These are phyloP conservation scores for Eucalyptus melliodora DNA, from an alignment of 345 rosid species.

Conservation along the genomic window DNA sequence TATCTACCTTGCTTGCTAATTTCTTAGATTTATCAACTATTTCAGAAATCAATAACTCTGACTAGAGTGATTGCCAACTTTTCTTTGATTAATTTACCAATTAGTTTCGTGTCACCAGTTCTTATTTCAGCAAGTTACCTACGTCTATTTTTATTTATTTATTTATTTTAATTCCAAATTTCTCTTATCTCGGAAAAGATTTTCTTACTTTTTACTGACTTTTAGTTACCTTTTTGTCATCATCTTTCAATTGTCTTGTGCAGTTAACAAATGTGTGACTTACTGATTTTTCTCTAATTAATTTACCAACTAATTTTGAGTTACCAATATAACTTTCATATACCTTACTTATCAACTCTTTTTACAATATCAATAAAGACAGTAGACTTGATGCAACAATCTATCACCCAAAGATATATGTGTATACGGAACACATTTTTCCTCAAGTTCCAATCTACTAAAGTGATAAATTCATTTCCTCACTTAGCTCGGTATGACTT, in stretches of 20 bases:
- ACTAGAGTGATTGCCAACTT: not conserved
- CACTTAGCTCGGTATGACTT: not conserved
- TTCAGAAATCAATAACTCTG: not conserved
- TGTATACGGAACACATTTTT: not conserved
- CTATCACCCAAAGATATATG: not conserved
- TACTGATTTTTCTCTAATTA: not conserved
- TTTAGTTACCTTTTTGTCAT: not conserved
- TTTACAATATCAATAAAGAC: not conserved
- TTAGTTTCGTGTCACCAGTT: not conserved
- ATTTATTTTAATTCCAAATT: not conserved
- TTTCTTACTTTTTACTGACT: not conserved
- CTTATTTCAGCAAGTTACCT: not conserved
- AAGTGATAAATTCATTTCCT: not conserved
- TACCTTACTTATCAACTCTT: not conserved
- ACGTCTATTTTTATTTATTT: rapidly evolving
- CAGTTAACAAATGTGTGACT: not conserved
- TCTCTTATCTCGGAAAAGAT: not conserved
- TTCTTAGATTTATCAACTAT: not conserved
- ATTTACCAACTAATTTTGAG: not conserved
- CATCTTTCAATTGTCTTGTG: not conserved
- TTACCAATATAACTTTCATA: not conserved
- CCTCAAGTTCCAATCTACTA: not conserved
- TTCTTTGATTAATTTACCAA: not conserved
- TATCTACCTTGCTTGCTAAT: not conserved
- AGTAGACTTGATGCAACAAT: not conserved